phyloP scores from a whole-genome alignment of 2,329 filamentous ascomycete species.

The Botrytis hyacinthi region DNA sequence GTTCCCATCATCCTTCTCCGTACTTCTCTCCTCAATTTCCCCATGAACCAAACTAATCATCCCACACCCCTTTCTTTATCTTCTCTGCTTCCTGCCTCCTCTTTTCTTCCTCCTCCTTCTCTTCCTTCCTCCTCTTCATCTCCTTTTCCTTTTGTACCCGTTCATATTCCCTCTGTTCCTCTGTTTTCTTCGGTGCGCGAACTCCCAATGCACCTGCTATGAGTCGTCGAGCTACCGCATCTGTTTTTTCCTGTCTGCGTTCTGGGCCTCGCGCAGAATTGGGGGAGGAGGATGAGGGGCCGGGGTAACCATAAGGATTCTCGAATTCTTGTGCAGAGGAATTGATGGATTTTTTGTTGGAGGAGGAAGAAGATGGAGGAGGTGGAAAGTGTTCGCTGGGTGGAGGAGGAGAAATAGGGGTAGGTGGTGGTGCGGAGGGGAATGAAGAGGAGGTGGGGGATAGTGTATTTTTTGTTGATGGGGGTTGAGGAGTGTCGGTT shows the following conservation, averaged over 20 bases:
- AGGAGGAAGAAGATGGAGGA: constrained; percentile 1
- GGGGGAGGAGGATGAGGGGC: not conserved
- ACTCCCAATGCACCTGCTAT: constrained; percentile 88
- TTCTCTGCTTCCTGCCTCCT: constrained; percentile 65
- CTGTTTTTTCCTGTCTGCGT: constrained; percentile 80
- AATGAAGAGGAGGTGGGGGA: constrained; percentile 30
- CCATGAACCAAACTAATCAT: constrained; percentile 50
- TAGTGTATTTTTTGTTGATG: constrained; percentile 25
- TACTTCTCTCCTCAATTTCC: not conserved
- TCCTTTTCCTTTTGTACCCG: constrained; percentile 80
- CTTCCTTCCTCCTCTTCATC: constrained; percentile 70
- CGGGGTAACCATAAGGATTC: constrained; percentile 31
- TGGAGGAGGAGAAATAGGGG: constrained; percentile 57
- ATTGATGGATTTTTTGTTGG: not conserved
- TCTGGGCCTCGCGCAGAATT: constrained; percentile 27
- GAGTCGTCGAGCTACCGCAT: constrained; percentile 82
- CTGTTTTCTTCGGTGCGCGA: constrained; percentile 74
- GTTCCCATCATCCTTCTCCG: not conserved
- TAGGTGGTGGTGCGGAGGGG: constrained; percentile 61
- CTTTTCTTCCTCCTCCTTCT: constrained; percentile 60
- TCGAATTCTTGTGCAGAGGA: constrained; percentile 20
- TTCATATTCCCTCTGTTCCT: constrained; percentile 87
- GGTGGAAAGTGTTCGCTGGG: constrained; percentile 15
- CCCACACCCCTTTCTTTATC: constrained; percentile 85
- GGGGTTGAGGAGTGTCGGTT: constrained; percentile 22